phyloP scores from a whole-genome alignment of 2,329 filamentous ascomycete species.

The Fonsecaea pedrosoi region DNA sequence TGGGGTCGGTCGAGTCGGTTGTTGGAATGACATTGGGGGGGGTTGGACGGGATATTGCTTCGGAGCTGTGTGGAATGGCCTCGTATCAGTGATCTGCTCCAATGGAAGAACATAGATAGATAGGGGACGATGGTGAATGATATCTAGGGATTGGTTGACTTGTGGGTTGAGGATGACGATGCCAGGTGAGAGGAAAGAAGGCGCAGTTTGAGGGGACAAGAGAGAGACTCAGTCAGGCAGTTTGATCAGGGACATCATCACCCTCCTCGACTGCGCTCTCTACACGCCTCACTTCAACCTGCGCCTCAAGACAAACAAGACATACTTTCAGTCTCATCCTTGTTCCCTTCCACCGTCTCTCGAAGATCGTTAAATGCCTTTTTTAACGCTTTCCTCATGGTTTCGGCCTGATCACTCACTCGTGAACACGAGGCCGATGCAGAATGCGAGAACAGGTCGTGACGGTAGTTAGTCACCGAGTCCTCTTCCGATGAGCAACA shows the following conservation, averaged over 20 bases:
- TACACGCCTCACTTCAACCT: neutral
- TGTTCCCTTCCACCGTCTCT: slow-evolving; percentile 24
- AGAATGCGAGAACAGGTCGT: neutral
- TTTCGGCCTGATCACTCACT: neutral
- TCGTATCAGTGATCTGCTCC: neutral
- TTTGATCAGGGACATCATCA: neutral
- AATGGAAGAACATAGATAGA: neutral
- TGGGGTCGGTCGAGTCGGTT: slow-evolving; percentile 17
- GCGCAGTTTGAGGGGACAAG: neutral
- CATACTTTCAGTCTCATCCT: slow-evolving; percentile 29
- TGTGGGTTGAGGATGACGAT: neutral
- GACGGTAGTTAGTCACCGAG: too few species aligned
- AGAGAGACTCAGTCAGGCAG: neutral
- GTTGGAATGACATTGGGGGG: neutral
- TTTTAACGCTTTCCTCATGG: slow-evolving; percentile 32
- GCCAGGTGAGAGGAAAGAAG: neutral
- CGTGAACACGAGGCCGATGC: neutral
- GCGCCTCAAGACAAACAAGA: neutral
- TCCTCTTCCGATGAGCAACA: too few species aligned
- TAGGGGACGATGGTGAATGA: neutral
- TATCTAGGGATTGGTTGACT: neutral
- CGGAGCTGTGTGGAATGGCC: neutral
- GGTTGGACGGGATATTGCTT: neutral
- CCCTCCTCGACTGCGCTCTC: neutral
- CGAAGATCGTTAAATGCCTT: slow-evolving; percentile 28